These are phyloP conservation scores for Epithele typhae DNA, from an alignment of 768 basidiomycete genomes.

Conservation along the genomic window DNA sequence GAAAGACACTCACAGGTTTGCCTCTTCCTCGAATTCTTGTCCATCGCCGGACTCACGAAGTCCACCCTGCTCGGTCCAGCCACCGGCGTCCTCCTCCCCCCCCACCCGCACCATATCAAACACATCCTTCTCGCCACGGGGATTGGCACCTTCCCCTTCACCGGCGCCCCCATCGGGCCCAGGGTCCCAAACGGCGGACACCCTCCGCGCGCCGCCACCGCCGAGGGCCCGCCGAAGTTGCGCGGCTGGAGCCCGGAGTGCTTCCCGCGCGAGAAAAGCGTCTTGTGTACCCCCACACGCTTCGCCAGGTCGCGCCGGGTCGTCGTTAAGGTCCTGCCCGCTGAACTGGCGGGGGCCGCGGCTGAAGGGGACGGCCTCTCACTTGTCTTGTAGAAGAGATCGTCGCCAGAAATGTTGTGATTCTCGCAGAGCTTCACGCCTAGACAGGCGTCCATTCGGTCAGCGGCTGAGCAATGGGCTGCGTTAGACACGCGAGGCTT, in stretches of 20 bases:
- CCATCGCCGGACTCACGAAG: slow-evolving; percentile 28
- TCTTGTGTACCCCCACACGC: slow-evolving; percentile 22
- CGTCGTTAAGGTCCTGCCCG: slow-evolving; percentile 40
- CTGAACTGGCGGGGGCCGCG: slow-evolving; percentile 34
- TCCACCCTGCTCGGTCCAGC: slow-evolving; percentile 27
- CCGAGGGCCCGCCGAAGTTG: slow-evolving; percentile 11
- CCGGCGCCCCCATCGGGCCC: slow-evolving; percentile 5
- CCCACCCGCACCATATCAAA: slow-evolving; percentile 8
- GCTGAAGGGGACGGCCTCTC: slow-evolving; percentile 49
- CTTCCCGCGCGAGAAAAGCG: slow-evolving; percentile 20
- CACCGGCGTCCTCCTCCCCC: slow-evolving; percentile 7
- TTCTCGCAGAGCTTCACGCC: slow-evolving; percentile 62
- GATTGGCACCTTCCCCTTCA: slow-evolving; percentile 5
- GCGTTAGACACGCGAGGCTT: slow-evolving; percentile 11
- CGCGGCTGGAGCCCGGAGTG: slow-evolving; percentile 17
- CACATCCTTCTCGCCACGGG: slow-evolving; percentile 10
- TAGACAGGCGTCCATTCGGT: slow-evolving; percentile 27
- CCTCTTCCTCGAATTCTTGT: slow-evolving; percentile 32
- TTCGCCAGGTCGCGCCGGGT: slow-evolving; percentile 39
- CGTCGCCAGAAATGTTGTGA: slow-evolving; percentile 49
- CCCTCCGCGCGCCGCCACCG: too few species aligned
- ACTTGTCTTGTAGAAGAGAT: slow-evolving; percentile 63
- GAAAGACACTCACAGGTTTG: slow-evolving; percentile 53
- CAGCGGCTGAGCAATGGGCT: not conserved
- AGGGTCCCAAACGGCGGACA: too few species aligned